Conservation (phyloP, 2,329 filamentous ascomycete genomes). For the Basipetospora sp. region DNA sequence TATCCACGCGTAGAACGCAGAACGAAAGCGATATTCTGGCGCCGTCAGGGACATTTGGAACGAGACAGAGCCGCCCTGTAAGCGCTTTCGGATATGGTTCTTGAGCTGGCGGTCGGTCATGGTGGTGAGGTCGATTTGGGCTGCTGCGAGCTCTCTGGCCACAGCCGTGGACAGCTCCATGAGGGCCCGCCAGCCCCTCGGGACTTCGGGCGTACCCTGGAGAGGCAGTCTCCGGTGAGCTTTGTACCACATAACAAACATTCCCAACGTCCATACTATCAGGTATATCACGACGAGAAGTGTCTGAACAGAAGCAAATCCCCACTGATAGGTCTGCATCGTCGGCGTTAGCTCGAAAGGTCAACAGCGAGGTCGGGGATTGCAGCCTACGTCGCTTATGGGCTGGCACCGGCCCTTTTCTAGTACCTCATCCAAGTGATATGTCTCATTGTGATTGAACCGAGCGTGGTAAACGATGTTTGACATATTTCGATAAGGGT, state of each 20-base stretch:
- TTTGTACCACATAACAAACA: constrained; percentile 11
- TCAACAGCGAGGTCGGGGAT: no score
- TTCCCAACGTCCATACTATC: constrained; percentile 11
- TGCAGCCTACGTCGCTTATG: constrained; percentile 10
- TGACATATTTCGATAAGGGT: neutral
- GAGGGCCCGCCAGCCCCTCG: constrained; percentile 2
- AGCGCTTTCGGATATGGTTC: constrained; percentile 8
- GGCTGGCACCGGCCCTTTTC: constrained; percentile 12
- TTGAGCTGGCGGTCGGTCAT: constrained; percentile 10
- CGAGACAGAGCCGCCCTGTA: constrained; percentile 11
- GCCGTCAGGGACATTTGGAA: constrained; percentile 7
- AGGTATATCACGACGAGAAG: constrained; percentile 9
- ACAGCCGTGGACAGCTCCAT: constrained; percentile 7
- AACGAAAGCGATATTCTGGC: neutral
- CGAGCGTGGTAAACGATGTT: neutral
- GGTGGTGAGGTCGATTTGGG: constrained; percentile 7
- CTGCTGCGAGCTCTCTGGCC: constrained; percentile 8
- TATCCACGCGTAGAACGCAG: constrained; percentile 4
- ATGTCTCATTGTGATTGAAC: constrained; percentile 7
- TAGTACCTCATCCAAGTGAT: constrained; percentile 9
- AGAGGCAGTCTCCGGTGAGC: constrained; percentile 7
- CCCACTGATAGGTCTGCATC: constrained; percentile 12
- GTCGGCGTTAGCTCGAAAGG: neutral
- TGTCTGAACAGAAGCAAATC: constrained; percentile 15
- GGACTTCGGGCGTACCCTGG: neutral